Conservation (phyloP, 2,329 filamentous ascomycete genomes). For the Leptoxyphium fumago region DNA sequence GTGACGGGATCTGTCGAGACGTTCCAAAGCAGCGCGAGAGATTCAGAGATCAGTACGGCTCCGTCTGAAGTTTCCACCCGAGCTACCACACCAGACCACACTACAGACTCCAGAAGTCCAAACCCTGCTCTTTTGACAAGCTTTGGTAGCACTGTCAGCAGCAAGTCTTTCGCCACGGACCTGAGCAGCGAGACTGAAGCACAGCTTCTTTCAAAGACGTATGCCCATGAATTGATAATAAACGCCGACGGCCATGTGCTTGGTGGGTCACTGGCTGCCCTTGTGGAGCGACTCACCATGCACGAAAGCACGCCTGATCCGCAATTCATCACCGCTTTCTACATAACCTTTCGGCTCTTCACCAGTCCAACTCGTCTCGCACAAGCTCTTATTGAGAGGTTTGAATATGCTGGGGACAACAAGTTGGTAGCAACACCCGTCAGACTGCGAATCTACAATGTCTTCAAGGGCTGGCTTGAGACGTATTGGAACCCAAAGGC, state of each 20-base stretch:
- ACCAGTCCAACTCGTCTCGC: constrained; percentile 68
- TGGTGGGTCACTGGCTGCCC: constrained; percentile 73
- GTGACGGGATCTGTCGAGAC: constrained; percentile 68
- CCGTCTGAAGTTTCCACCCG: constrained; percentile 72
- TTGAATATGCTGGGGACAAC: constrained; percentile 76
- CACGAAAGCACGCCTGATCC: constrained; percentile 87
- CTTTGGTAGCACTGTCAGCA: constrained; percentile 48
- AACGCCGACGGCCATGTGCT: constrained; percentile 94
- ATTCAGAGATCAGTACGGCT: constrained; percentile 60
- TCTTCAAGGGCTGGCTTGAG: constrained; percentile 94
- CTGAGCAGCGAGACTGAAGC: constrained; percentile 68
- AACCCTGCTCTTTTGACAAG: constrained; percentile 48
- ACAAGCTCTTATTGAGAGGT: constrained; percentile 72
- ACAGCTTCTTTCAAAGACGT: constrained; percentile 80
- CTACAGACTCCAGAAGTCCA: constrained; percentile 23
- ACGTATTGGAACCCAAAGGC: constrained; percentile 81
- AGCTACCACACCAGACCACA: constrained; percentile 70
- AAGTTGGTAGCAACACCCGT: constrained; percentile 64
- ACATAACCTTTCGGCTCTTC: constrained; percentile 89
- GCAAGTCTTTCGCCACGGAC: constrained; percentile 51
- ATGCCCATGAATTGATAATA: constrained; percentile 76
- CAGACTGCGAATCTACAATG: constrained; percentile 81
- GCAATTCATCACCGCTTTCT: constrained; percentile 86
- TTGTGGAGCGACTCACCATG: constrained; percentile 88
- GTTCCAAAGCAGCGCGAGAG: constrained; percentile 55